Base-by-base conservation (phyloP, 1,284 basidiomycete genomes). In the Lignosus rhinocerotis region DNA sequence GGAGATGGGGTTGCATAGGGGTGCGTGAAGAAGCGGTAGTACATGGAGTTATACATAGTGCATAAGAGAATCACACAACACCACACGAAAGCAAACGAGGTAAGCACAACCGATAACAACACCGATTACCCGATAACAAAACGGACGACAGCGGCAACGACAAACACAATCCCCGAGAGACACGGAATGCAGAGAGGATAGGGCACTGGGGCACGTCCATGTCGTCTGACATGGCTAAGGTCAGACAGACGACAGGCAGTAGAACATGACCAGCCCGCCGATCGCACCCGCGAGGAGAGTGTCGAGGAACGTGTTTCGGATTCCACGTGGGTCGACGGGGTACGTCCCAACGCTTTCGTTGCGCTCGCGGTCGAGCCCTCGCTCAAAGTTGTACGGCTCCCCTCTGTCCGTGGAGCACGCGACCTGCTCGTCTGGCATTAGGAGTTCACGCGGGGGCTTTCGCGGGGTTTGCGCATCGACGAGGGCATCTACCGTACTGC, bases 251-350 rank as follows among this genome's bases (percentile, higher is more conserved):
- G 58, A 60, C 46, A 67, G 51, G 48, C 57, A 62, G 41, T 58
- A 61, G 44, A 61, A 59, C 33, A 67, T 58, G 16, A 65, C 48
- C 4, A 65, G 54, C 44, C 66, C 66, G 55, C 67, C 66, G 32
- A 69, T 43, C 41, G 62, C 66, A 21, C 56, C 65, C n/a, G 63
- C 66, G 45, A 69, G 31, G 41, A 69, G 59, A 11, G 64, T 55
- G 51, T 69, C 66, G 46, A 67, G 47, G 58, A 65, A 69, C 34
- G 61, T 63, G 47, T 47, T 55, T 42, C 64, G 55, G n/a, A 66
- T 56, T 45, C 34, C 42, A 51, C 51, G 49, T 17, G 58, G 55
- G 56, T 66, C 56, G 34, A 61, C 39, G 21, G 66, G 65, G 58
- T 62, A 66, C 34, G 66, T 53, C 30, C 66, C 67, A 10, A 67